Base-by-base conservation (phyloP, 139 green algal genomes). In the Gonium pectorale region DNA sequence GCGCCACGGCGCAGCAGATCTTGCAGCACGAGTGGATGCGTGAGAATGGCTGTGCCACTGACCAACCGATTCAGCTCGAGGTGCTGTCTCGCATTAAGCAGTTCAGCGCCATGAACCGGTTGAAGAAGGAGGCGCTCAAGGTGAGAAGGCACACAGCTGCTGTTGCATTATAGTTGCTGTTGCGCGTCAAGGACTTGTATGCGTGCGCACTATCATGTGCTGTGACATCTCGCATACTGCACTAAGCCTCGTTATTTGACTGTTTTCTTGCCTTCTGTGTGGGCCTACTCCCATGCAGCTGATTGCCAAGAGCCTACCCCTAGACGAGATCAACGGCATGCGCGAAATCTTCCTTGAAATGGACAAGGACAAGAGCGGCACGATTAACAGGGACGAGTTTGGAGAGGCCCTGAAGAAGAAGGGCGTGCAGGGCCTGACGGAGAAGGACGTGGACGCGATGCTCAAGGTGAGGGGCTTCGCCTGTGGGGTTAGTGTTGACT, bases 51-150 rank as follows among this genome's bases (percentile, higher is more conserved):
- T 90, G 91, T 27, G 96, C 95, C 22, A 87, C 90, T 5, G 93
- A 97, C 72, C 77, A 87, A 5, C 72, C 81, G 0, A 85, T 92
- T 33, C 87, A 94, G 82, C 81, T 91, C 44, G 91, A 94, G 89
- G 95, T 99, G 63, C 70, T 98, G 27, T 92, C 88, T 33, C 93
- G 96, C 71, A 93, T 99, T 78, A 93, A 94, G 82, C 91, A 94
- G 40, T 99, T 99, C 92, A 92, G 94, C n/a, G 90, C 64, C 71
- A 97, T 98, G 93, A 99, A 99, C 93, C 96, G 96, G 80, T 91
- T 99, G 49, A 99, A 99, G 92, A 98, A 98, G 86, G 91, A 98
- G 90, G 98, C 97, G 1, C 89, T 99, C 79, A 95, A 97, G 88
- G 93, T 97, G 27, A n/a, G n/a, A n/a, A n/a, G n/a, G n/a, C n/a